A percentile compares a stretch with the other conserved stretches of the same genome.
Evolutionary conservation across 1,139 yeast species (phyloP).

Genomic region (Hansenula lynferdii): DNA sequence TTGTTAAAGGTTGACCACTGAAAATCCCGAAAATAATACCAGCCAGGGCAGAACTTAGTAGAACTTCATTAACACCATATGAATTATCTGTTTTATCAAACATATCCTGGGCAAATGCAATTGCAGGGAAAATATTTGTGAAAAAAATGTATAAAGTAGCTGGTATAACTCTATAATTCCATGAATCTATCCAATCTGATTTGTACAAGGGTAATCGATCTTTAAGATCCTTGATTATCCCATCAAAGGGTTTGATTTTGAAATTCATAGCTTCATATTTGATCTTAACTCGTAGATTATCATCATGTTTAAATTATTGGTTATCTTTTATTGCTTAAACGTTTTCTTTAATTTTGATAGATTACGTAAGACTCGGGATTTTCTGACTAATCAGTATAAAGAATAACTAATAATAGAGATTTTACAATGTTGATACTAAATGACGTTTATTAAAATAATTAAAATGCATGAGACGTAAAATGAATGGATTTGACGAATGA

Average conservation of each 20-base stretch:
- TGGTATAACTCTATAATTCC: slow-evolving; percentile 86
- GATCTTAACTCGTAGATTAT: too few relatives aligned
- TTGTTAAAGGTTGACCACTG: slow-evolving; percentile 88
- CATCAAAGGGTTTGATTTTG: slow-evolving; percentile 13
- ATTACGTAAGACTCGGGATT: too few relatives aligned
- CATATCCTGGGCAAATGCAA: slow-evolving; percentile 97
- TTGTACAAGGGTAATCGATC: slow-evolving; percentile 53
- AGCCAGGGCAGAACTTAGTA: slow-evolving; percentile 79
- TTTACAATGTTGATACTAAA: too few relatives aligned
- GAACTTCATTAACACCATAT: slow-evolving; percentile 88
- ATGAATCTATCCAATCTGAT: slow-evolving; percentile 80
- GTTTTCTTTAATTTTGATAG: too few relatives aligned
- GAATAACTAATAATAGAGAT: too few relatives aligned
- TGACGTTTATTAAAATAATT: too few relatives aligned
- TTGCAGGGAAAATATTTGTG: slow-evolving; percentile 87
- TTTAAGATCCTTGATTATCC: slow-evolving; percentile 28
- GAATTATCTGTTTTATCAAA: slow-evolving; percentile 81
- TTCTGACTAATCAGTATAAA: too few relatives aligned
- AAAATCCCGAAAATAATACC: slow-evolving; percentile 85
- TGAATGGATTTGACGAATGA: too few relatives aligned
- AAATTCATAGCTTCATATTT: background rate
- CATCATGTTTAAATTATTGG: too few relatives aligned
- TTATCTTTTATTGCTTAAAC: too few relatives aligned
- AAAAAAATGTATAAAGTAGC: slow-evolving; percentile 78
- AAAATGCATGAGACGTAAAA: too few relatives aligned